Evolutionary conservation across 139 green algal species (phyloP), one percentile per base, ranked within the genome.

Genomic region (Ulvella scutata): DNA sequence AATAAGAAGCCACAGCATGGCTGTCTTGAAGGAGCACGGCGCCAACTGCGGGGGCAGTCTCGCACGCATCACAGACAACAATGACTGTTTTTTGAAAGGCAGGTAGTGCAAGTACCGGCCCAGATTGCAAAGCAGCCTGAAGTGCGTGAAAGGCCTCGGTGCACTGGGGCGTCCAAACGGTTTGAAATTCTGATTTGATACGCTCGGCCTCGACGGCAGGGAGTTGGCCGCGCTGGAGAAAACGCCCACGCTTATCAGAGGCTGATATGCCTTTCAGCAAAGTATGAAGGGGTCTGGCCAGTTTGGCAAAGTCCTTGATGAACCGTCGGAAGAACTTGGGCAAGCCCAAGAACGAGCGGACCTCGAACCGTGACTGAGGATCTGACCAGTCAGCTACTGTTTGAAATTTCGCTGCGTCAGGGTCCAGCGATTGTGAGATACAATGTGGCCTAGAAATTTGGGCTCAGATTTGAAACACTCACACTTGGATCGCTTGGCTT

Each of bases 311-410:
- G 9, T 73, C n/a, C 1, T 74, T n/a, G 17, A 90, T 77, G 61
- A 84, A 87, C 13, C 74, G 67, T 1, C 83, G 37, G 44, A 83
- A 90, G 43, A 79, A 90, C n/a, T 81, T 83, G 1, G 83, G 76
- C 3, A 88, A 43, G 20, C 87, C 85, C 3, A 90, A 38, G 72
- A 92, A 90, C 10, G 38, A 72, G 3, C 40, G 61, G 3, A 89
- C 6, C 2, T 83, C 77, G 13, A 37, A 79, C 0, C 75, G 34
- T 34, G 72, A 79, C 4, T 23, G 43, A n/a, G 81, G 84, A 28
- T 29, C 29, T 17, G 81, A 51, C 74, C 76, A 89, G 10, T 86
- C 28, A 6, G 29, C 4, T 2, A 91, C 76, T 26, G 72, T 76
- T n/a, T 72, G 29, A 3, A 85, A n/a, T 72, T 89, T 87, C 13